A percentile compares a stretch with the other conserved stretches of the same genome.
Conservation (phyloP, 495 filamentous ascomycete species). For the Lophiotrema nucula region DNA sequence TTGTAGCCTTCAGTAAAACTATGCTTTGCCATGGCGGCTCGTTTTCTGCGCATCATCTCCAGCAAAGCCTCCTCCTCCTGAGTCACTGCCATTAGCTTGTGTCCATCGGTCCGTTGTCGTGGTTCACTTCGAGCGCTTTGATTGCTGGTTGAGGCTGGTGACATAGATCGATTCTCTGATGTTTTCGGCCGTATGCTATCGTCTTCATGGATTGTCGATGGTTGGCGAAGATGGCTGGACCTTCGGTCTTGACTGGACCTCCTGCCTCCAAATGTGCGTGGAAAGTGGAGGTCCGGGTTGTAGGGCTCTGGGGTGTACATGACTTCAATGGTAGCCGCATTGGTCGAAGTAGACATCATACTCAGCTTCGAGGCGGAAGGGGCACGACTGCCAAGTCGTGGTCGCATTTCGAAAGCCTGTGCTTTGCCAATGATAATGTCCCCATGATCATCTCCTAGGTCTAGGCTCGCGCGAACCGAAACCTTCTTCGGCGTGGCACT, state of each 20-base stretch:
- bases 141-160: slow-evolving; percentile 18
- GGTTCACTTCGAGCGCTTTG: slow-evolving; percentile 26
- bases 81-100: slow-evolving; percentile 78
- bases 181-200: slow-evolving; percentile 18
- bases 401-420: slow-evolving; percentile 33
- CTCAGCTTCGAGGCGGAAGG: slow-evolving; percentile 22
- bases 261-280: slow-evolving; percentile 12
- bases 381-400: slow-evolving; percentile 5
- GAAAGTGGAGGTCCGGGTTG: slow-evolving; percentile 5
- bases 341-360: slow-evolving; percentile 25
- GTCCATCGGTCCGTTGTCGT: slow-evolving; percentile 13
- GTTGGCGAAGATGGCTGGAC: slow-evolving; percentile 28
- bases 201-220: slow-evolving; percentile 32
- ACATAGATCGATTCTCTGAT: slow-evolving; percentile 13
- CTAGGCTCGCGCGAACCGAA: slow-evolving; percentile 20
- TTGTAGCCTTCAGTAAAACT: slow-evolving; percentile 59
- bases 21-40: slow-evolving; percentile 72
- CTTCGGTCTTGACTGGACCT: slow-evolving; percentile 6
- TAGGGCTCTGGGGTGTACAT: slow-evolving; percentile 32
- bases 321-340: slow-evolving; percentile 30
- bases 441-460: slow-evolving; percentile 13
- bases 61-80: slow-evolving; percentile 80
- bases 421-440: slow-evolving; percentile 34
- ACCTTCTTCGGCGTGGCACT: background rate
- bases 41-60: slow-evolving; percentile 74